These are phyloP conservation scores for Solanum stenotomum DNA, from an alignment of 257 asterid genomes.

Conservation along the genomic window DNA sequence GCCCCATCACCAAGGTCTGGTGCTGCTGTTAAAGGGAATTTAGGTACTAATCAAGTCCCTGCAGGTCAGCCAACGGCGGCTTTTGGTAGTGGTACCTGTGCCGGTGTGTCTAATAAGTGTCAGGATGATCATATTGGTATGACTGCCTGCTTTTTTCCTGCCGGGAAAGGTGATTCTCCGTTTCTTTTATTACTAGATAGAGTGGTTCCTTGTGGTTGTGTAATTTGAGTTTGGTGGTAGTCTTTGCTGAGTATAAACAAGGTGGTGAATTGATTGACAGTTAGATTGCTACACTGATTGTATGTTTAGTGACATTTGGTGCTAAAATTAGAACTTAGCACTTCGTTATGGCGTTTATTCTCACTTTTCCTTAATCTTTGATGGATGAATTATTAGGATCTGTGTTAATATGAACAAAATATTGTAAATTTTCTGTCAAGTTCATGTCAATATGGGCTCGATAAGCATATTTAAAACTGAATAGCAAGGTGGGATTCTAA, in stretches of 20 bases:
- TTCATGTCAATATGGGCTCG: neutral
- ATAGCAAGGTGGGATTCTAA: neutral
- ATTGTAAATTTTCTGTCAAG: neutral
- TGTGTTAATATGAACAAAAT: neutral
- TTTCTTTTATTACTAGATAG: conserved; percentile 2
- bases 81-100: conserved; percentile 11
- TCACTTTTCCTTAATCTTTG: neutral
- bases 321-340: neutral
- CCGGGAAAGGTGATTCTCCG: neutral
- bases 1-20: neutral
- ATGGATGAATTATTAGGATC: neutral
- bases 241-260: neutral
- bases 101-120: conserved; percentile 26
- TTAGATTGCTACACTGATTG: neutral
- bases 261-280: neutral
- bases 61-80: neutral
- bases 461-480: neutral
- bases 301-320: neutral
- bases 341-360: neutral
- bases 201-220: conserved; percentile 14
- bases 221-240: neutral
- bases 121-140: conserved; percentile 21
- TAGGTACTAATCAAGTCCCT: neutral
- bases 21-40: neutral
- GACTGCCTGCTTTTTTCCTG: conserved; percentile 46